phyloP scores from a whole-genome alignment of 192 early-diverging fungal genomes.

The Rhizophagus sp. region DNA sequence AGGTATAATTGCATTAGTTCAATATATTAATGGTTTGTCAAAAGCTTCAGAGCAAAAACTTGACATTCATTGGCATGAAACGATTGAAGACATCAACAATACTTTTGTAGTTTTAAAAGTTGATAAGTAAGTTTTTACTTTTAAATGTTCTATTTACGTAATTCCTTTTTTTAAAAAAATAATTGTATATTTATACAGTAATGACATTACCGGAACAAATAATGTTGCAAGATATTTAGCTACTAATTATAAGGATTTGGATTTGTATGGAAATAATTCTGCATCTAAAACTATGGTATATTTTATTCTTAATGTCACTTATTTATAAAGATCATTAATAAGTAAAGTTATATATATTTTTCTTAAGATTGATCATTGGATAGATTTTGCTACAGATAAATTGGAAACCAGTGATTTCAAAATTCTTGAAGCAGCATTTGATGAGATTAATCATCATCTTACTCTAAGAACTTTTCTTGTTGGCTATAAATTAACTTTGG shows the following conservation, averaged over 20 bases:
- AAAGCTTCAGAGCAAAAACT: not conserved
- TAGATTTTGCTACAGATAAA: conserved; percentile 67
- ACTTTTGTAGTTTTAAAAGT: not conserved
- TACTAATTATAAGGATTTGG: not conserved
- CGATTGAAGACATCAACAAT: not conserved
- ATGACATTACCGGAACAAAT: not conserved
- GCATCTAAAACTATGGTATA: not conserved
- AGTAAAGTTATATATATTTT: not conserved
- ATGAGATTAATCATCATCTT: conserved; percentile 79
- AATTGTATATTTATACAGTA: not conserved
- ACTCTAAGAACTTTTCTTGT: conserved; percentile 78
- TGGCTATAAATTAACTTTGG: conserved; percentile 74
- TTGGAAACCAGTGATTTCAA: conserved; percentile 68
- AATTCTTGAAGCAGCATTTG: conserved; percentile 66
- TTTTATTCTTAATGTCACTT: not conserved
- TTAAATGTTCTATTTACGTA: not conserved
- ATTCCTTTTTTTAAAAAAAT: too few species aligned
- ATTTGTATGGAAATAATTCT: not conserved
- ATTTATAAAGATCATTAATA: not conserved
- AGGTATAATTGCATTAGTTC: not conserved
- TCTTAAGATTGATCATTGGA: conserved; percentile 65
- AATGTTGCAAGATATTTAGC: conserved; percentile 6
- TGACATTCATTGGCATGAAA: conserved; percentile 9
- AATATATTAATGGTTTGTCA: not conserved
- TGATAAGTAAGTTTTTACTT: conserved; percentile 2